Evolutionary conservation across 345 rosid species (phyloP).

Genomic region (Lepidium aucheri): DNA sequence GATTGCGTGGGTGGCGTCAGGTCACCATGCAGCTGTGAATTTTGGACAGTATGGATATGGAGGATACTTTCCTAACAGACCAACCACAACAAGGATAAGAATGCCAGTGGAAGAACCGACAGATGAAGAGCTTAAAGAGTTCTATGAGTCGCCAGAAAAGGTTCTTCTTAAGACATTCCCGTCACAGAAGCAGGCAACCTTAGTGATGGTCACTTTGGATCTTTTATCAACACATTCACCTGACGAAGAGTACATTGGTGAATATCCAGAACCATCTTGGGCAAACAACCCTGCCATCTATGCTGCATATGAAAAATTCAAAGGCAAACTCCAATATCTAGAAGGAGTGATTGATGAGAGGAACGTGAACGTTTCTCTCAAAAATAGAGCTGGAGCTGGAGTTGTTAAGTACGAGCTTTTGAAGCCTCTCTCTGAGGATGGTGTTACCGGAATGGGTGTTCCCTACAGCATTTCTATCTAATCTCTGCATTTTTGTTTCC

Average conservation of each 20-base stretch:
- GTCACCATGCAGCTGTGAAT: constrained; percentile 33
- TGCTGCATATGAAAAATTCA: constrained; percentile 22
- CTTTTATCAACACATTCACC: constrained; percentile 27
- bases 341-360: constrained; percentile 29
- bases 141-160: constrained; percentile 19
- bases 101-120: constrained; percentile 27
- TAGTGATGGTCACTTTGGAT: constrained; percentile 29
- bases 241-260: constrained; percentile 32
- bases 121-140: constrained; percentile 18
- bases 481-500: background rate
- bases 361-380: constrained; percentile 16
- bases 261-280: constrained; percentile 19
- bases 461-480: constrained; percentile 26
- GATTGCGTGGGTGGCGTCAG: constrained; percentile 30
- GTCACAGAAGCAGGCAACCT: constrained; percentile 28
- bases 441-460: constrained; percentile 28
- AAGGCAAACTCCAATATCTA: constrained; percentile 20
- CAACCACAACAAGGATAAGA: constrained; percentile 20
- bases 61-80: constrained; percentile 32
- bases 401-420: constrained; percentile 31
- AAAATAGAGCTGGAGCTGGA: constrained; percentile 31
- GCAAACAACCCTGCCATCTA: constrained; percentile 3
- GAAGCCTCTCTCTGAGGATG: constrained; percentile 16
- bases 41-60: constrained; percentile 32
- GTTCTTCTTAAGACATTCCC: constrained; percentile 19